Percentiles rank a stretch among this genome's conserved stretches.
These are phyloP conservation scores for Tetracladium maxilliforme DNA, from an alignment of 2,329 filamentous ascomycete genomes.

Conservation along the genomic window DNA sequence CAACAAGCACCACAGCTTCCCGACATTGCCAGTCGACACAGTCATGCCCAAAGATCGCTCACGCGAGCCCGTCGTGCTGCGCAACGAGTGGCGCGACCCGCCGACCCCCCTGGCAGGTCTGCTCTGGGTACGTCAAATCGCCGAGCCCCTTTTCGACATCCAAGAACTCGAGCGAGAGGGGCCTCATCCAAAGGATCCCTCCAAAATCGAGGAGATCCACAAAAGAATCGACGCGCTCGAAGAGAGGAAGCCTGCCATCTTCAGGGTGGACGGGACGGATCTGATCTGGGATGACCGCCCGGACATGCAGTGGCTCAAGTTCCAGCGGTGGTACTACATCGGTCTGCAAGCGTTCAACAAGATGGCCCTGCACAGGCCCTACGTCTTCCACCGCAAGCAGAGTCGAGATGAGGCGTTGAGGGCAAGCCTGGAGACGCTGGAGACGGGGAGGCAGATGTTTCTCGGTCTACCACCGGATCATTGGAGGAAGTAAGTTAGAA, in stretches of 20 bases:
- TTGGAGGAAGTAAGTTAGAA: too few relatives aligned
- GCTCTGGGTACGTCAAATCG: conserved; percentile 33
- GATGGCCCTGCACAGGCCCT: conserved; percentile 46
- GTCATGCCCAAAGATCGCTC: conserved; percentile 28
- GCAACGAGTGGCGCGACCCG: conserved; percentile 27
- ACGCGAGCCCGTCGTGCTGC: conserved; percentile 30
- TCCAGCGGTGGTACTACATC: conserved; percentile 28
- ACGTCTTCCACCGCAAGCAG: conserved; percentile 39
- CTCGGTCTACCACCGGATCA: too few relatives aligned
- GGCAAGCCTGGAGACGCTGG: conserved; percentile 38
- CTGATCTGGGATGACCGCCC: conserved; percentile 37
- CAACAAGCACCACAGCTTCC: conserved; percentile 29
- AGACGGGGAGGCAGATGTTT: conserved; percentile 35
- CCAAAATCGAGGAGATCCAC: conserved; percentile 38
- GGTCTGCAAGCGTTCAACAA: conserved; percentile 35
- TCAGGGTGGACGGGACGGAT: conserved; percentile 40
- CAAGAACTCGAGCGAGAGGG: conserved; percentile 40
- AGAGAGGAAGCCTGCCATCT: conserved; percentile 31
- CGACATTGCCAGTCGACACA: conserved; percentile 37
- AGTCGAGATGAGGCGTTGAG: conserved; percentile 40
- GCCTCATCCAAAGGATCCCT: conserved; percentile 35
- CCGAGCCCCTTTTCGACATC: conserved; percentile 34
- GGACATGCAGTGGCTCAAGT: conserved; percentile 35
- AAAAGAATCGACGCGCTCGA: conserved; percentile 30
- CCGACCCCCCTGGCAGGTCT: conserved; percentile 40